Evolutionary conservation across 2,329 filamentous ascomycete species (phyloP).

Genomic region (Talaromyces sp.): DNA sequence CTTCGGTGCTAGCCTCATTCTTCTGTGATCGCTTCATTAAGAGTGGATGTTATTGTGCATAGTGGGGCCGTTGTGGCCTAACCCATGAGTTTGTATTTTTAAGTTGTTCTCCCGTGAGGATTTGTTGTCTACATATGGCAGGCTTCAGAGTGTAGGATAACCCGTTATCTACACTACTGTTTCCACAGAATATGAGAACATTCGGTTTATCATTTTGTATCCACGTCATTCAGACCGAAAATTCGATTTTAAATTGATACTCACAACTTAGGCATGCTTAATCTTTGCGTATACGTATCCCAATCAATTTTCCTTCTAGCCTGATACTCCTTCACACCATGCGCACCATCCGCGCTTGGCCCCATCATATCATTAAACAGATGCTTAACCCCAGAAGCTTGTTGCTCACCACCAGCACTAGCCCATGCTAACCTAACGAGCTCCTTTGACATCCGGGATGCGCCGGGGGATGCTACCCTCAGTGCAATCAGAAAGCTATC

Average conservation of each 20-base stretch:
- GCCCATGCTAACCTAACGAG: constrained; percentile 33
- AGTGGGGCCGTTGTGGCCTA: background rate
- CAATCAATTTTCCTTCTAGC: constrained; percentile 26
- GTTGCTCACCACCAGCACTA: constrained; percentile 18
- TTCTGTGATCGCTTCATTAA: constrained; percentile 27
- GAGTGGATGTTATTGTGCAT: too few relatives aligned
- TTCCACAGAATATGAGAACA: constrained; percentile 23
- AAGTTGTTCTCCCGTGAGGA: background rate
- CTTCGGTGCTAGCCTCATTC: constrained; percentile 52
- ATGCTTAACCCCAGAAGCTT: constrained; percentile 22
- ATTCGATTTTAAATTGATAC: too few relatives aligned
- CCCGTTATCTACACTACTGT: too few relatives aligned
- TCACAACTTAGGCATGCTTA: constrained; percentile 7
- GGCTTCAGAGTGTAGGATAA: too few relatives aligned
- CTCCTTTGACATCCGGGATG: constrained; percentile 39
- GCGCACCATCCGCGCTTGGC: constrained; percentile 22
- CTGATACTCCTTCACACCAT: constrained; percentile 30
- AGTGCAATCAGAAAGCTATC: constrained; percentile 29
- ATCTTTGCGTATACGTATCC: constrained; percentile 19
- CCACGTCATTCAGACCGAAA: too few relatives aligned
- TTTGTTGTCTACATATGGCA: background rate
- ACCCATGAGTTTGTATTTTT: background rate
- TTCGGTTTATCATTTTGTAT: constrained; percentile 21
- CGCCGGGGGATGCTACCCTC: constrained; percentile 30
- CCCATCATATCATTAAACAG: constrained; percentile 36